These are phyloP conservation scores for Salix viminalis DNA, from an alignment of 345 rosid genomes.

Conservation along the genomic window DNA sequence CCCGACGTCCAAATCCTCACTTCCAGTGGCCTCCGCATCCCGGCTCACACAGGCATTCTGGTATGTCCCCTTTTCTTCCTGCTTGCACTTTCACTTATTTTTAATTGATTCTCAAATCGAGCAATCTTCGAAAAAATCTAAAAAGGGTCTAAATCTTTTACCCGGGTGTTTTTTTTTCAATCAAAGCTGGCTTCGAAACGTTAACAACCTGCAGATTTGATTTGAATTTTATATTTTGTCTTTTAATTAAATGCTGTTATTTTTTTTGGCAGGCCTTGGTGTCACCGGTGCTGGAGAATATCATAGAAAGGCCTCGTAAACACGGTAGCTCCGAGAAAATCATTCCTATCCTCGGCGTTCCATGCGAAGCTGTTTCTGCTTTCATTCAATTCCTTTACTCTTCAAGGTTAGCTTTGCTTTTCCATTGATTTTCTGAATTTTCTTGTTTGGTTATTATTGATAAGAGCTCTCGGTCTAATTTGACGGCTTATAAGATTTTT, in stretches of 20 bases:
- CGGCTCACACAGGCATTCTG: conserved; percentile 61
- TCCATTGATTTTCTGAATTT: background rate
- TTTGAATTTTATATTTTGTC: background rate
- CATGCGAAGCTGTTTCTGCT: conserved; percentile 66
- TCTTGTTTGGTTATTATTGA: background rate
- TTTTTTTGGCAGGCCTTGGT: conserved; percentile 46
- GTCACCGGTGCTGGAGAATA: conserved; percentile 59
- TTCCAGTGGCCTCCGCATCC: conserved; percentile 64
- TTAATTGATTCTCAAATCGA: background rate
- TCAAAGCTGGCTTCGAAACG: background rate
- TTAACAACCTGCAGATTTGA: background rate
- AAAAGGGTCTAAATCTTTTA: background rate
- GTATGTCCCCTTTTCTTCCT: conserved; percentile 23
- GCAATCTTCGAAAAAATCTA: background rate
- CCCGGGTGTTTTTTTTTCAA: background rate
- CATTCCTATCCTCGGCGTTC: conserved; percentile 76
- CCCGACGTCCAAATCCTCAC: conserved; percentile 64
- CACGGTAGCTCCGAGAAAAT: conserved; percentile 48
- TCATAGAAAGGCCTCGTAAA: conserved; percentile 48
- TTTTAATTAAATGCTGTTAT: background rate
- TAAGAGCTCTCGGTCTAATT: background rate
- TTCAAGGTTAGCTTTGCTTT: conserved; percentile 43
- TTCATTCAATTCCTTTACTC: conserved; percentile 63
- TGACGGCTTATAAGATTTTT: conserved; percentile 2
- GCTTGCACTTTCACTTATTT: background rate